phyloP scores from a whole-genome alignment of 768 basidiomycete genomes.

The Gloeostereum incarnatum region DNA sequence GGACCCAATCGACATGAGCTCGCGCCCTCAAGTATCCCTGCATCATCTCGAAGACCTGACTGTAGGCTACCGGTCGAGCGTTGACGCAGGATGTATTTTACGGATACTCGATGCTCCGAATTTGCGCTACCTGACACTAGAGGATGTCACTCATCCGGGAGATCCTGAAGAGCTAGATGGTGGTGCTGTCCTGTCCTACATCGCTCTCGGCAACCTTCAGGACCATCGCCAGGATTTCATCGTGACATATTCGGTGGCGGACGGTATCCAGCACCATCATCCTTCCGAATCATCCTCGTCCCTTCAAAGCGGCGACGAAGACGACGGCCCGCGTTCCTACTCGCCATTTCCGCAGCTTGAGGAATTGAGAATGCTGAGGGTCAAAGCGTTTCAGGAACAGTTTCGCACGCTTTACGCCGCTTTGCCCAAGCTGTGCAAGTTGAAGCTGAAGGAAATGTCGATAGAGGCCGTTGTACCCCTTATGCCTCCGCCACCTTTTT shows the following conservation, averaged over 20 bases:
- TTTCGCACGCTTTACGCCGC: conserved; percentile 22
- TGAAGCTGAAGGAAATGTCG: conserved; percentile 27
- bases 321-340: conserved; percentile 9
- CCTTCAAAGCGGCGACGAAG: conserved; percentile 6
- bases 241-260: conserved; percentile 7
- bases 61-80: conserved; percentile 32
- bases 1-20: conserved; percentile 8
- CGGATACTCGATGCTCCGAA: conserved; percentile 29
- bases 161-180: conserved; percentile 31
- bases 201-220: conserved; percentile 10
- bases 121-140: conserved; percentile 26
- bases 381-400: conserved; percentile 24
- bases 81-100: conserved; percentile 29
- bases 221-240: not conserved
- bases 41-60: conserved; percentile 26
- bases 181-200: conserved; percentile 24
- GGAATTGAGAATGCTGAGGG: conserved; percentile 22
- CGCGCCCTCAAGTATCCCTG: conserved; percentile 24
- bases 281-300: too few relatives aligned
- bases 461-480: conserved; percentile 15
- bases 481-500: too few relatives aligned
- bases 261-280: conserved; percentile 2
- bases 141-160: conserved; percentile 34
- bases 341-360: conserved; percentile 26
- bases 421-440: conserved; percentile 16